These are phyloP conservation scores for Dryadomyces quercivorus DNA, from an alignment of 2,329 filamentous ascomycete species.

Conservation along the genomic window DNA sequence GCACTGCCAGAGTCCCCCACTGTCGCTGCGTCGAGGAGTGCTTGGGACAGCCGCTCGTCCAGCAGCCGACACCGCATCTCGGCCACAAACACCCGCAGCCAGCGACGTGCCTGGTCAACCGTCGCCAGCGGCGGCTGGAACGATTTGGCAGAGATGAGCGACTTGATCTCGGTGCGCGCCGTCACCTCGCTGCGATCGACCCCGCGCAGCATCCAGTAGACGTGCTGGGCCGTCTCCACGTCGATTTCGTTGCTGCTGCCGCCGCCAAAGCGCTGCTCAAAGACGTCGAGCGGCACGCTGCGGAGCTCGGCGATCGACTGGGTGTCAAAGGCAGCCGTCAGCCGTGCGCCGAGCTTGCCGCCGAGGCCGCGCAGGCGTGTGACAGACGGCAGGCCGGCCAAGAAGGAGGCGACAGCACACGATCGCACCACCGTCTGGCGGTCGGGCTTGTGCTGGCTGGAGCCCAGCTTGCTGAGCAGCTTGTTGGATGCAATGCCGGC, in stretches of 20 bases:
- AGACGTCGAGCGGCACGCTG: conserved; percentile 56
- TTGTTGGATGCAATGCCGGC: conserved; percentile 85
- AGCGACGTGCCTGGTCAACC: conserved; percentile 65
- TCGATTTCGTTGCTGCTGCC: too few relatives aligned
- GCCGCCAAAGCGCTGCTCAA: conserved; percentile 54
- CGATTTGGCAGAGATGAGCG: conserved; percentile 93
- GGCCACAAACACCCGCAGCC: conserved; percentile 82
- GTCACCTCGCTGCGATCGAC: conserved; percentile 84
- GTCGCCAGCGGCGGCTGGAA: conserved; percentile 76
- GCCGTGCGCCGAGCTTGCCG: conserved; percentile 83
- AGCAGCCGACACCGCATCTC: conserved; percentile 85
- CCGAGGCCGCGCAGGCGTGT: conserved; percentile 93
- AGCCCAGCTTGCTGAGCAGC: conserved; percentile 85
- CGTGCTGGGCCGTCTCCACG: conserved; percentile 66
- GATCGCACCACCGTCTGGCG: conserved; percentile 89
- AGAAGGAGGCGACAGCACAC: conserved; percentile 66
- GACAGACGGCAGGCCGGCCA: conserved; percentile 81
- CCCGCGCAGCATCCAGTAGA: conserved; percentile 75
- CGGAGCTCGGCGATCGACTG: conserved; percentile 69
- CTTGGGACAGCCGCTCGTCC: conserved; percentile 53
- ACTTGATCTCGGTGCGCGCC: conserved; percentile 84
- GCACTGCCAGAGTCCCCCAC: conserved; percentile 22
- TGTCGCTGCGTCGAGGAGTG: conserved; percentile 6
- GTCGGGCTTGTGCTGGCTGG: conserved; percentile 85
- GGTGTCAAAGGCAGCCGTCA: conserved; percentile 69